Conservation (phyloP, 495 filamentous ascomycete species). For the Bryoglossum gracile region DNA sequence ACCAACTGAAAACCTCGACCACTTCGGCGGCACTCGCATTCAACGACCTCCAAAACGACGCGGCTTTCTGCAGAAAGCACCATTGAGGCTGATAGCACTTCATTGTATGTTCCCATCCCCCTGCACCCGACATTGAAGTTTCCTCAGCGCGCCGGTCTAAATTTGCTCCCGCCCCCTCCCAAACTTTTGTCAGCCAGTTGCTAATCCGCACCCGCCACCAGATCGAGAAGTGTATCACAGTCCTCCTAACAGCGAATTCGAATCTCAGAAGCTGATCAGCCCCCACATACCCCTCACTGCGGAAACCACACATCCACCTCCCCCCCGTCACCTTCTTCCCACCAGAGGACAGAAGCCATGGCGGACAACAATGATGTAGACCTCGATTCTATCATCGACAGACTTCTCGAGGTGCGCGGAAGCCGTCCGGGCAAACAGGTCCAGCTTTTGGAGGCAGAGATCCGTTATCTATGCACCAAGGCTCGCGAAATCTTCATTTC, state of each 20-base stretch:
- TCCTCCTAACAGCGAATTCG: constrained; percentile 23
- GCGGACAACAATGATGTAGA: constrained; percentile 97
- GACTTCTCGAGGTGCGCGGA: constrained; percentile 93
- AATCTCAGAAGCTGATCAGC: constrained; percentile 1
- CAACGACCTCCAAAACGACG: constrained; percentile 2
- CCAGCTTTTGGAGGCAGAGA: constrained; percentile 92
- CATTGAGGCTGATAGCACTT: constrained; percentile 27
- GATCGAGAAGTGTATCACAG: constrained; percentile 25
- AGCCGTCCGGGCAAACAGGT: constrained; percentile 98
- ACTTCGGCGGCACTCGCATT: constrained; percentile 7
- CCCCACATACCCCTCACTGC: constrained; percentile 15
- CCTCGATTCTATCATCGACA: constrained; percentile 98
- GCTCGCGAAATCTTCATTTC: constrained; percentile 99
- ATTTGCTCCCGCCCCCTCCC: constrained; percentile 7
- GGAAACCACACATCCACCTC: constrained; percentile 19
- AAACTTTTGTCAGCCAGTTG: constrained; percentile 11
- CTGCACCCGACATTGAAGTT: neutral
- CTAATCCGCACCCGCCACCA: constrained; percentile 15
- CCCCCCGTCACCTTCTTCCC: constrained; percentile 20
- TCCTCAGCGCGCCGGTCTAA: constrained; percentile 4
- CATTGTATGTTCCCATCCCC: constrained; percentile 21
- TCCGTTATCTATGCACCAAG: constrained; percentile 97
- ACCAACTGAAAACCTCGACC: constrained; percentile 8
- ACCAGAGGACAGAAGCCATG: constrained; percentile 52
- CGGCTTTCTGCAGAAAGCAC: constrained; percentile 24